Base-by-base conservation (phyloP, 371 early-diverging fungal species). In the Rhizopus sp. region DNA sequence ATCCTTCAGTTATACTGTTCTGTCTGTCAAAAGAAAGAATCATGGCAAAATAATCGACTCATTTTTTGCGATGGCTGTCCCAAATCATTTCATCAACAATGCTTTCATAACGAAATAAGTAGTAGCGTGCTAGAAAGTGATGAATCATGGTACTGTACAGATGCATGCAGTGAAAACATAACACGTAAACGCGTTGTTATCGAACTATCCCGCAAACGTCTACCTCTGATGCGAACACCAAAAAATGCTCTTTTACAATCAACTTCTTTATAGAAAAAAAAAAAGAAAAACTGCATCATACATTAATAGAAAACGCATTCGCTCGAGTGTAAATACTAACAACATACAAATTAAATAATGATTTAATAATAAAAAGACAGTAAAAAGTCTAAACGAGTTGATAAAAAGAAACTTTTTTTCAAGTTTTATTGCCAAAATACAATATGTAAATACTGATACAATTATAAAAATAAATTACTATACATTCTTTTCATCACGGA, bases 1-100 rank as follows among this genome's bases (percentile, higher is more conserved):
- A 89, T 95, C n/a, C 84, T 95, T 46, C 95, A 95, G 70, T 78
- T 88, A 9, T 92, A 81, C 64, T 94, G 95, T 66, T 80, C 87
- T 34, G 78, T 81, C 4, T 94, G 95, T 69, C 91, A 90, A 54
- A 80, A 84, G 40, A 81, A 88, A 53, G 86, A 83, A 47, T 91
- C 91, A 0, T 73, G 66, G 59, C 55, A 71, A 23, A 84, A 81
- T 31, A 90, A 91, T 60, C 69, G 82, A 8, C 75, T 94, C 57
- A 83, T 91, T 10, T 84, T 85, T 39, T 94, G 95, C 64, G 90
- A 92, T 64, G 95, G 93, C 13, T 94, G 95, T 60, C 91, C 89
- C 41, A 86, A 88, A 47, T 90, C 92, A 4, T 90, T 84, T 65
- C 93, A 93, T 64, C 88, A 90, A 65, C 58, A 79, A 30, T 93